A percentile compares a stretch with the other conserved stretches of the same genome.
These are phyloP conservation scores for Cicer cuneatum DNA, from an alignment of 306 rosid species.

Conservation along the genomic window DNA sequence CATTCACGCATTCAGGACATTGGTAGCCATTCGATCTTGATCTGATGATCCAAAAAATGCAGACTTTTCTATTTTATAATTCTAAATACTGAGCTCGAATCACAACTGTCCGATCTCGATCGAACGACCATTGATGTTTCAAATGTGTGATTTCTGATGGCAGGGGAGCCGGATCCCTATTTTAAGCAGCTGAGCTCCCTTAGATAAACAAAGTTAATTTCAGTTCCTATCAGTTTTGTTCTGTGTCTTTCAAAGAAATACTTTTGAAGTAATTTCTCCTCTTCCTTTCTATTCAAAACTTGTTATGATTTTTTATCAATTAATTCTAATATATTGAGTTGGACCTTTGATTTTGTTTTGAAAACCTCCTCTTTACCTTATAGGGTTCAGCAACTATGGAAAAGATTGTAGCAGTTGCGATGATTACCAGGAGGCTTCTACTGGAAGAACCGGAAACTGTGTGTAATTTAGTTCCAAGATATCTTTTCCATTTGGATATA, in stretches of 20 bases:
- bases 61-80: too few relatives aligned
- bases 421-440: constrained; percentile 93
- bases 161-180: background rate
- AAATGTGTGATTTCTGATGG: too few relatives aligned
- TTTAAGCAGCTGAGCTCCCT: background rate
- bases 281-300: constrained; percentile 29
- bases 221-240: constrained; percentile 27
- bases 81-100: too few relatives aligned
- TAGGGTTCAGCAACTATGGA: constrained; percentile 80
- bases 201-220: constrained; percentile 6
- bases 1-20: too few relatives aligned
- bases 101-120: too few relatives aligned
- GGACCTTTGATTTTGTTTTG: constrained; percentile 36
- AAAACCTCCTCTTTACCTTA: constrained; percentile 43
- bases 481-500: constrained; percentile 43
- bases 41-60: too few relatives aligned
- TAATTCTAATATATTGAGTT: constrained; percentile 40
- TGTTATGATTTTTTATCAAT: constrained; percentile 31
- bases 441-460: constrained; percentile 89
- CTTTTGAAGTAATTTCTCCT: constrained; percentile 15
- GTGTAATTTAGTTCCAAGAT: constrained; percentile 45
- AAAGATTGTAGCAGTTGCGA: constrained; percentile 82
- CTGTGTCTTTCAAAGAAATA: constrained; percentile 8
- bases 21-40: too few relatives aligned
- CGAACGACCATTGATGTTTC: too few relatives aligned